Percentiles rank a stretch among this genome's conserved stretches.
These are phyloP conservation scores for Gaultheria prostrata DNA, from an alignment of 148 eudicot genomes.

Conservation along the genomic window DNA sequence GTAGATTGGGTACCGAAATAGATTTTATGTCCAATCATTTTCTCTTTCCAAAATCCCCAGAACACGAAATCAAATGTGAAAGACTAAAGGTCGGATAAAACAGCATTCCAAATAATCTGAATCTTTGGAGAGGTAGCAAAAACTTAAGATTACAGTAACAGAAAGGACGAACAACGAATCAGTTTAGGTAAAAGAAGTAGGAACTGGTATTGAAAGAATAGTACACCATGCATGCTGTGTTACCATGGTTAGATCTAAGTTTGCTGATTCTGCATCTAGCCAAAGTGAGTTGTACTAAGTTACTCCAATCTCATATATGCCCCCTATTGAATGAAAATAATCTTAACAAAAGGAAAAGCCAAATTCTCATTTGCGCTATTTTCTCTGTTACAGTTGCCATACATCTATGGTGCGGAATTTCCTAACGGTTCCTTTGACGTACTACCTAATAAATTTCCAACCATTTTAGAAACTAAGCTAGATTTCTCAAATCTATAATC, in stretches of 20 bases:
- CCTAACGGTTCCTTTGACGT: background rate
- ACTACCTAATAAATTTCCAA: background rate
- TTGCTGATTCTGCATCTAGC: background rate
- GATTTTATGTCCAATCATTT: background rate
- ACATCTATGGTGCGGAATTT: background rate
- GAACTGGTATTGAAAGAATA: background rate
- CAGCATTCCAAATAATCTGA: background rate
- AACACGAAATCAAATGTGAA: background rate
- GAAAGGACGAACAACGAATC: background rate
- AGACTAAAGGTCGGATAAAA: background rate
- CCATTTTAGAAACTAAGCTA: background rate
- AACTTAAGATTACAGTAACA: background rate
- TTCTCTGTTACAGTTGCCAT: background rate
- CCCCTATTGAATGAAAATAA: background rate
- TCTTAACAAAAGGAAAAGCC: background rate
- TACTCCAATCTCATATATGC: background rate
- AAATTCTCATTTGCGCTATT: background rate
- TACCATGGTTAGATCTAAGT: slow-evolving; percentile 7
- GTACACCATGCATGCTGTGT: background rate
- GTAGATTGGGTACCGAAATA: background rate
- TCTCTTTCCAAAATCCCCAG: background rate
- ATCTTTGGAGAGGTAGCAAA: background rate
- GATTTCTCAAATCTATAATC: background rate
- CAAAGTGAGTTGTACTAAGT: background rate
- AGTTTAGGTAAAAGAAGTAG: too few species aligned